Evolutionary conservation across 495 filamentous ascomycete species (phyloP).

Genomic region (Tuber borchii): DNA sequence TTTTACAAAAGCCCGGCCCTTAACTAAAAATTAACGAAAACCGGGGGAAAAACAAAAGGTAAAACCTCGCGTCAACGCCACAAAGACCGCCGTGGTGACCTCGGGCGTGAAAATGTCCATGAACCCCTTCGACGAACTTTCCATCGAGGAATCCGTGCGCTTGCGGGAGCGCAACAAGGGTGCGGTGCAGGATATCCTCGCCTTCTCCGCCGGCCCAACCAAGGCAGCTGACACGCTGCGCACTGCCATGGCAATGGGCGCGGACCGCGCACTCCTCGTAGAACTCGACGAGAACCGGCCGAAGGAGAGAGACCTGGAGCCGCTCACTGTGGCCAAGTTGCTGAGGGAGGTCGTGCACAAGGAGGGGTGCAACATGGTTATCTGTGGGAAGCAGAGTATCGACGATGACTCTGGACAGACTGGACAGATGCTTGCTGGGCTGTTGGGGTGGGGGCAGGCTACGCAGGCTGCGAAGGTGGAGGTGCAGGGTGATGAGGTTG

Average conservation of each 20-base stretch:
- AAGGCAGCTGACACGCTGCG: constrained; percentile 82
- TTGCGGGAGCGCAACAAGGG: constrained; percentile 69
- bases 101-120: constrained; percentile 89
- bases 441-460: constrained; percentile 87
- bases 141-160: constrained; percentile 88
- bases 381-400: constrained; percentile 95
- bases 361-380: constrained; percentile 82
- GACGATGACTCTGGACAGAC: constrained; percentile 95
- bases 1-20: background rate
- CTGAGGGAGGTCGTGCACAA: constrained; percentile 66
- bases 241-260: constrained; percentile 98
- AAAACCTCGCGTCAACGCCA: constrained; percentile 95
- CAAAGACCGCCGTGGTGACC: constrained; percentile 88
- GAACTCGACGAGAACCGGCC: constrained; percentile 53
- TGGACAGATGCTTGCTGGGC: constrained; percentile 91
- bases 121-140: constrained; percentile 99
- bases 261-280: constrained; percentile 82
- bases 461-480: constrained; percentile 82
- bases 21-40: constrained; percentile 5
- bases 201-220: constrained; percentile 75
- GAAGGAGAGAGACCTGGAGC: constrained; percentile 64
- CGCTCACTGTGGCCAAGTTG: constrained; percentile 83
- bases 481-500: constrained; percentile 56
- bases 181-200: constrained; percentile 79
- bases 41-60: constrained; percentile 52